These are phyloP conservation scores for Linum tenue DNA, from an alignment of 345 rosid genomes.

Conservation along the genomic window DNA sequence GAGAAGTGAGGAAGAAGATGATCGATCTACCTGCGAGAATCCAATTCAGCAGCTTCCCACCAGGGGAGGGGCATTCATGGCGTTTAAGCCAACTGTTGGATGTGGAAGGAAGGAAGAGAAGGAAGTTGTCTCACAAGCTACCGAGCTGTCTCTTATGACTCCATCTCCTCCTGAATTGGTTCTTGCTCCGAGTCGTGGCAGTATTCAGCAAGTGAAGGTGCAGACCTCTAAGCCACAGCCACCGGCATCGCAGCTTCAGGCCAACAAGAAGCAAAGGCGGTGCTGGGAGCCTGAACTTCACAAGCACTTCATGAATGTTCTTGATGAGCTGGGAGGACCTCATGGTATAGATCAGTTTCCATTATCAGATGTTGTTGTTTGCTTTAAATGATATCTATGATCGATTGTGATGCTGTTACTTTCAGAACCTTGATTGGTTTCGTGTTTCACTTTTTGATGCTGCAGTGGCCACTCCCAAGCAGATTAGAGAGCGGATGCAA, in stretches of 20 bases:
- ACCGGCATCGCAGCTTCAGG: not conserved
- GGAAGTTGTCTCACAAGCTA: conserved; percentile 24
- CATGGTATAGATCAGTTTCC: not conserved
- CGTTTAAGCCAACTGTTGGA: not conserved
- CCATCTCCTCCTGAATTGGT: conserved; percentile 18
- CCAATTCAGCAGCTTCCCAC: conserved; percentile 19
- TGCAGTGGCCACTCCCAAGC: conserved; percentile 4
- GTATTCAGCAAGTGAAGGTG: not conserved
- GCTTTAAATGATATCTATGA: not conserved
- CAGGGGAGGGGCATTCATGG: no score
- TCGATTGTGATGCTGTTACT: no score
- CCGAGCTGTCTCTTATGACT: conserved; percentile 32
- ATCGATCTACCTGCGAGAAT: conserved; percentile 27
- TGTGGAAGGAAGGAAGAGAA: conserved; percentile 22
- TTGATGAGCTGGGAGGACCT: conserved; percentile 2
- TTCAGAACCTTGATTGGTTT: no score
- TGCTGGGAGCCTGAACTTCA: conserved; percentile 5
- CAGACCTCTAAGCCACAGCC: not conserved
- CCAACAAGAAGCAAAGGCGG: conserved; percentile 2
- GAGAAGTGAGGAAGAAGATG: conserved; percentile 38
- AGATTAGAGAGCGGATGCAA: conserved; percentile 1
- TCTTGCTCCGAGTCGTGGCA: no score
- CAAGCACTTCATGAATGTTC: not conserved
- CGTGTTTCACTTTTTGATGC: not conserved
- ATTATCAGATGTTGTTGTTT: not conserved